Conservation (phyloP, 176 grass and related monocot species). For the Rhynchospora pubera region DNA sequence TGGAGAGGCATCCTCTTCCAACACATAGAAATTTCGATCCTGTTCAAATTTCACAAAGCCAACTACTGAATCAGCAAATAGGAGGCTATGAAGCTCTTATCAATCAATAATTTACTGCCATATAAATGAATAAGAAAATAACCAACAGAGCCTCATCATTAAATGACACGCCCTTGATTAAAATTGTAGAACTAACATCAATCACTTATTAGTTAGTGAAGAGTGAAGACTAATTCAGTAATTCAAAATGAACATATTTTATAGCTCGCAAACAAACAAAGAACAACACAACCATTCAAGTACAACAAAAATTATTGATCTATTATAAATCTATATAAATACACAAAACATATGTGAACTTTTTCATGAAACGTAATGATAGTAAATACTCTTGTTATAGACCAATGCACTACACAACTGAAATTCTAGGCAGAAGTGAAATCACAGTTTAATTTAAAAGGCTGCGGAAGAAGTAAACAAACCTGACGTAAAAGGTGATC, state of each 20-base stretch:
- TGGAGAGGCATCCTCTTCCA: constrained; percentile 84
- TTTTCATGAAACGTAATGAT: neutral
- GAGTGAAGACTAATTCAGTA: neutral
- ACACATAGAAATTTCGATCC: constrained; percentile 79
- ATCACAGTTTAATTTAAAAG: neutral
- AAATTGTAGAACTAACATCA: neutral
- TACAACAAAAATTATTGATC: neutral
- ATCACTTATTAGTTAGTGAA: neutral
- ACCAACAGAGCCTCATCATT: neutral
- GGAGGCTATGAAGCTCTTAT: neutral
- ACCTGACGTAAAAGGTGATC: constrained; percentile 91
- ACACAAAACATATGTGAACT: neutral
- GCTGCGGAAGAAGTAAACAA: neutral
- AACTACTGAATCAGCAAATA: neutral
- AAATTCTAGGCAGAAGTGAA: neutral
- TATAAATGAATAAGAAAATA: neutral
- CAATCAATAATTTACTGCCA: neutral
- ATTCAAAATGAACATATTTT: neutral
- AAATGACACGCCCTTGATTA: neutral
- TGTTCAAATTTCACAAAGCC: constrained; percentile 26
- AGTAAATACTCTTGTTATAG: neutral
- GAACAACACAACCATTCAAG: neutral
- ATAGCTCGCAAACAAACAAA: neutral
- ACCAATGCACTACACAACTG: neutral
- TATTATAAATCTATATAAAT: neutral